These are phyloP conservation scores for Paraurostyla sp. DNA, from an alignment of 73 alveolate species.

Conservation along the genomic window DNA sequence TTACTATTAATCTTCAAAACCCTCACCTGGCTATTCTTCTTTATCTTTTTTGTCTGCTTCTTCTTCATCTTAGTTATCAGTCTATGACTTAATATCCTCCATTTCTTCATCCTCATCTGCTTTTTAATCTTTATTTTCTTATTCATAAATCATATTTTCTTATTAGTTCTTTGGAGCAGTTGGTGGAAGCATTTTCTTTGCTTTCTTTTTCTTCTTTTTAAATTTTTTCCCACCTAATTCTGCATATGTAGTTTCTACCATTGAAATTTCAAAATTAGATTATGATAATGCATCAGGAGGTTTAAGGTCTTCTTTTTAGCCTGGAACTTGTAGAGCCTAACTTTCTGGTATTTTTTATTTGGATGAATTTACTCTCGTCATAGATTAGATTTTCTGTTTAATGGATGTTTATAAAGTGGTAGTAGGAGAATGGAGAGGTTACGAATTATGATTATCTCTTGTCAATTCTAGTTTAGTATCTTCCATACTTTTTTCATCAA, in stretches of 20 bases:
- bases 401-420: too few relatives aligned
- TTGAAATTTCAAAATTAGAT: neutral
- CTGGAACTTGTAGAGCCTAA: too few relatives aligned
- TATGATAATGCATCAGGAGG: too few relatives aligned
- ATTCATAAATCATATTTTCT: neutral
- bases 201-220: conserved; percentile 14
- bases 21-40: neutral
- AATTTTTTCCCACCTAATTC: neutral
- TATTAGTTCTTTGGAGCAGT: conserved; percentile 2
- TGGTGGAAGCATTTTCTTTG: conserved; percentile 24
- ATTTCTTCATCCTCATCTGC: conserved; percentile 71
- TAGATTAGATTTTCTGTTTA: too few relatives aligned
- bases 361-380: too few relatives aligned
- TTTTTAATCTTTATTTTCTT: conserved; percentile 62
- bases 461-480: conserved; percentile 21
- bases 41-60: conserved; percentile 31
- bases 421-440: too few relatives aligned
- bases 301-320: too few relatives aligned
- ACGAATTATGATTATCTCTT: neutral
- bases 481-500: conserved; percentile 32
- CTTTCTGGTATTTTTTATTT: too few relatives aligned
- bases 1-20: neutral
- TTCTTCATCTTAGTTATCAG: conserved; percentile 67
- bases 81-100: conserved; percentile 70
- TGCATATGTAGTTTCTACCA: neutral